Evolutionary conservation across 192 early-diverging fungal species (phyloP), one percentile per base, ranked within the genome.

Genomic region (Phlyctochytrium bullatum): DNA sequence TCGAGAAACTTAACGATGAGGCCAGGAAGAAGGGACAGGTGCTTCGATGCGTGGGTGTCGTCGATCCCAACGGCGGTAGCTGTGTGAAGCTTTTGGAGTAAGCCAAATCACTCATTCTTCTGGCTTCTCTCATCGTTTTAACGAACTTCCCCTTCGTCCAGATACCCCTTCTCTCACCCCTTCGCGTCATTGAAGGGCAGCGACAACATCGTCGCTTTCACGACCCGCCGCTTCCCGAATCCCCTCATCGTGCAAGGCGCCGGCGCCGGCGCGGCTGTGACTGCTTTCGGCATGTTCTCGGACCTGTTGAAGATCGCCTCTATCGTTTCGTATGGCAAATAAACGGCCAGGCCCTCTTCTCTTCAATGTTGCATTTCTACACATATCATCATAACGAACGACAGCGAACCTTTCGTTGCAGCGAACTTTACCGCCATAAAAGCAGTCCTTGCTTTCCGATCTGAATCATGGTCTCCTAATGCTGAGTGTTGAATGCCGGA

Each of bases 181-280:
- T 98, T 99, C 69, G 95, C 96, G 1, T 87, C 91, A 24, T 83
- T 99, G 56, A 92, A 94, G 81, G 97, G 96, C 34, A 95, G 93
- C 80, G 97, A 99, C 71, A 99, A 99, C 73, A 95, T 99, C 68
- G 92, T 99, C 75, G 91, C 92, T 12, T 96, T 98, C 73, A 94
- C 91, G 12, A 98, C 97, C 0, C 85, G 92, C 77, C 78, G 91
- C 27, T 99, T 98, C 88, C 90, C 97, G 24, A 96, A 86, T 74
- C 91, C 91, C 31, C 77, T 99, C 59, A 97, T 99, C 74, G 88
- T 99, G 59, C 95, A 96, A 82, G 93, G 94, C 2, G 87, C 92
- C 61, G 97, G 97, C 20, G 97, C 97, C 27, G 97, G 97, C 10
- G 93, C 91, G 29, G 94, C 90, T 24, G 97, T 99, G 60, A 99